Evolutionary conservation across 768 basidiomycete genomes (phyloP).

Genomic region (Pleurotus tuber-regium): DNA sequence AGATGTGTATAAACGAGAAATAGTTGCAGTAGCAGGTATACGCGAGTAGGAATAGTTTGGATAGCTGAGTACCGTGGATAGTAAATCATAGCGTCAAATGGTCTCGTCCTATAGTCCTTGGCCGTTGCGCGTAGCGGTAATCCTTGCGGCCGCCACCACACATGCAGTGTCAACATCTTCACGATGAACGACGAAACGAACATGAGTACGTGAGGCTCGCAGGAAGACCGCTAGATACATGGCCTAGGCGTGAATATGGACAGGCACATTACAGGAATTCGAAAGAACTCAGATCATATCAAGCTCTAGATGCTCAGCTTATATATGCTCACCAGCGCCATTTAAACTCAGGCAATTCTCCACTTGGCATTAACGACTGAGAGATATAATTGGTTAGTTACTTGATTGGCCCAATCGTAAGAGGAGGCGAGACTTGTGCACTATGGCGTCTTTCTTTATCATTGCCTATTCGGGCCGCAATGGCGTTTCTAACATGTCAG

Average conservation of each 20-base stretch:
- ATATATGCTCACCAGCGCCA: background rate
- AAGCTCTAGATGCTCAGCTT: background rate
- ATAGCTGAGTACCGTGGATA: no score
- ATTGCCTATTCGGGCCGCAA: no score
- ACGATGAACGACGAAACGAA: background rate
- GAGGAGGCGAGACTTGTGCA: conserved; percentile 3
- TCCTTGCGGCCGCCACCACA: conserved; percentile 12
- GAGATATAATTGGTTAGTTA: background rate
- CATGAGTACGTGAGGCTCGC: conserved; percentile 10
- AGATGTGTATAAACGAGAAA: no score
- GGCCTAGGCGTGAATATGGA: no score
- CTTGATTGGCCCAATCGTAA: background rate
- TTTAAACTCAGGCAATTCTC: background rate
- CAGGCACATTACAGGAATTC: no score
- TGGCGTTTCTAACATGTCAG: no score
- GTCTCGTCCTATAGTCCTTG: no score
- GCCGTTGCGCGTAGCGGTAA: conserved; percentile 9
- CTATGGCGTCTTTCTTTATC: conserved; percentile 1
- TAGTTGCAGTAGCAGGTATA: no score
- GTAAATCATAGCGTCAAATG: no score
- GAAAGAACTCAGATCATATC: background rate
- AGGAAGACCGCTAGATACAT: conserved; percentile 6
- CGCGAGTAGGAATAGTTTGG: no score
- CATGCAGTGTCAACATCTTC: conserved; percentile 1
- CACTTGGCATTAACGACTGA: background rate